Percentiles rank a stretch among this genome's conserved stretches.
phyloP scores from a whole-genome alignment of 2,329 filamentous ascomycete genomes.

The Clonostachys chloroleuca region DNA sequence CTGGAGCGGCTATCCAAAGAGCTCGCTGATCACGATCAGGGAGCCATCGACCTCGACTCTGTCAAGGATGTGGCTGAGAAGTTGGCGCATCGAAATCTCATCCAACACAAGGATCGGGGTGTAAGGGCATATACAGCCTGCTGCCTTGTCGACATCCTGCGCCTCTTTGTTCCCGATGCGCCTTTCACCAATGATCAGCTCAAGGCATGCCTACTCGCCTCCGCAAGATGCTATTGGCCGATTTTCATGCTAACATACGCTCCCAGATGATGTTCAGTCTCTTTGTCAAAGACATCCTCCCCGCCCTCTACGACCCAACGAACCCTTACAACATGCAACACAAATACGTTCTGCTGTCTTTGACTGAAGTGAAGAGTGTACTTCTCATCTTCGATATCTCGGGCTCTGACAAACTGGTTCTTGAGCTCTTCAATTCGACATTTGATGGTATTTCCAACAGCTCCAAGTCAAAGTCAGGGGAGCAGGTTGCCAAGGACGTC shows the following conservation, averaged over 20 bases:
- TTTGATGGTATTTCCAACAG: constrained; percentile 88
- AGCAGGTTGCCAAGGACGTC: constrained; percentile 87
- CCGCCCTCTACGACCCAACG: constrained; percentile 78
- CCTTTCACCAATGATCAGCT: constrained; percentile 88
- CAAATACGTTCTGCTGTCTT: constrained; percentile 82
- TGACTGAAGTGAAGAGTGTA: constrained; percentile 92
- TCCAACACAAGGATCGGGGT: constrained; percentile 89
- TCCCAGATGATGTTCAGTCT: constrained; percentile 85
- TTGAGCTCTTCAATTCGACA: constrained; percentile 79
- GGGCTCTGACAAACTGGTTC: constrained; percentile 72
- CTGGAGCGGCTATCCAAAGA: constrained; percentile 79
- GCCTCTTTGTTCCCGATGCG: constrained; percentile 89
- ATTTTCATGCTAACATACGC: neutral
- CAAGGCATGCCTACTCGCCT: constrained; percentile 48
- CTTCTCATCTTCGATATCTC: constrained; percentile 86
- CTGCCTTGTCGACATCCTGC: constrained; percentile 89
- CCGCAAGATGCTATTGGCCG: neutral
- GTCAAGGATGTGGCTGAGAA: constrained; percentile 80
- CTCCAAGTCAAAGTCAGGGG: constrained; percentile 68
- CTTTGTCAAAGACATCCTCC: constrained; percentile 78
- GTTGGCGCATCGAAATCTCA: constrained; percentile 73
- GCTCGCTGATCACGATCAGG: constrained; percentile 81
- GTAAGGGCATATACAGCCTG: constrained; percentile 85
- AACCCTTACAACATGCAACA: constrained; percentile 92
- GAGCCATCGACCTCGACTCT: constrained; percentile 78